Evolutionary conservation across 179 eudicot genomes (phyloP).

Genomic region (Kewa caespitosa): DNA sequence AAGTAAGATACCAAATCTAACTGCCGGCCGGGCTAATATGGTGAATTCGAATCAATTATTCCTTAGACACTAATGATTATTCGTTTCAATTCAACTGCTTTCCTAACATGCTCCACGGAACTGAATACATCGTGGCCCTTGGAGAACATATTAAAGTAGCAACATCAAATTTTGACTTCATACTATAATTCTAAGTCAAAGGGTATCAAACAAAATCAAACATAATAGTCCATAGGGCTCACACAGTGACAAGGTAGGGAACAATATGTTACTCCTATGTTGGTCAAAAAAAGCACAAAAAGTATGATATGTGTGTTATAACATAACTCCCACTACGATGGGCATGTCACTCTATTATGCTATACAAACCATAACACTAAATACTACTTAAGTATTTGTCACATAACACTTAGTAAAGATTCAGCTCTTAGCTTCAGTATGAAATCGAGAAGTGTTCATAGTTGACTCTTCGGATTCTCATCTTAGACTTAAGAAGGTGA

Average conservation of each 20-base stretch:
- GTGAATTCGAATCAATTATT: too few relatives aligned
- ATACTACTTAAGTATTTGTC: not conserved
- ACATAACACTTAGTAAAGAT: not conserved
- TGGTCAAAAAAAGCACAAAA: not conserved
- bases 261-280: not conserved
- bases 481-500: not conserved
- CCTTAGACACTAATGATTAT: not conserved
- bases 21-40: too few relatives aligned
- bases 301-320: not conserved
- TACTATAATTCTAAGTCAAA: not conserved
- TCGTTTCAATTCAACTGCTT: not conserved
- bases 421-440: not conserved
- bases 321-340: not conserved
- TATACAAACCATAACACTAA: not conserved
- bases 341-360: not conserved
- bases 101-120: not conserved
- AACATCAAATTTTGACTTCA: not conserved
- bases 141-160: not conserved
- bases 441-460: not conserved
- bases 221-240: not conserved
- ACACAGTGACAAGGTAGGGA: not conserved
- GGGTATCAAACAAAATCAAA: not conserved
- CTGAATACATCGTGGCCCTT: not conserved
- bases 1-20: too few relatives aligned
- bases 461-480: not conserved